phyloP scores from a whole-genome alignment of 371 early-diverging fungal genomes.

The Entomophthora muscae region DNA sequence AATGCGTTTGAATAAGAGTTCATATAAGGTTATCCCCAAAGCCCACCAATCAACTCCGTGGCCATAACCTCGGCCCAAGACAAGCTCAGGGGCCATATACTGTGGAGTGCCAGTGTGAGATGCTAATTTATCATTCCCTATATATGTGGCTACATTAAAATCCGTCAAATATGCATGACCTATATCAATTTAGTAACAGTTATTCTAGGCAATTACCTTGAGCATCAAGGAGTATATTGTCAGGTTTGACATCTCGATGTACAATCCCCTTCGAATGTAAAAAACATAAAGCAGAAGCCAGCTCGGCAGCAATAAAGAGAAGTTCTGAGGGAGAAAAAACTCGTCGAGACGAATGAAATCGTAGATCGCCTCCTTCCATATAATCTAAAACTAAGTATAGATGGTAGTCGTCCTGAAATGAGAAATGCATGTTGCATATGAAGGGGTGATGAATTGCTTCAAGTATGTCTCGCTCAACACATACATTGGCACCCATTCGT shows the following conservation, averaged over 20 bases:
- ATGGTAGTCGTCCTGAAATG: conserved; percentile 66
- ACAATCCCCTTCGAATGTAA: conserved; percentile 56
- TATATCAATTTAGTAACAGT: neutral
- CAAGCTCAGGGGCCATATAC: conserved; percentile 80
- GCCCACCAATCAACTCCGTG: conserved; percentile 83
- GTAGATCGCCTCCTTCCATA: conserved; percentile 73
- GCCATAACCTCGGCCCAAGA: conserved; percentile 46
- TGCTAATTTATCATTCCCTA: conserved; percentile 33
- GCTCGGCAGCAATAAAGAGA: conserved; percentile 61
- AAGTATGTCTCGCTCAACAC: conserved; percentile 60
- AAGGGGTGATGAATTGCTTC: conserved; percentile 64
- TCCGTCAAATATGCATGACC: conserved; percentile 63
- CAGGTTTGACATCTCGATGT: conserved; percentile 69
- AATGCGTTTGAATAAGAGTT: conserved; percentile 32
- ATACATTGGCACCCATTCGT: conserved; percentile 54
- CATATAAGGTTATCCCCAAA: conserved; percentile 68
- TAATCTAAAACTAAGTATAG: conserved; percentile 79
- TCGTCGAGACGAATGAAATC: conserved; percentile 51
- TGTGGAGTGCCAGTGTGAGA: conserved; percentile 59
- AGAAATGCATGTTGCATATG: conserved; percentile 57
- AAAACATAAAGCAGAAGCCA: conserved; percentile 49
- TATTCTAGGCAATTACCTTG: conserved; percentile 19
- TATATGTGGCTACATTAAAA: conserved; percentile 56
- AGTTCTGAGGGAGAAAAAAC: conserved; percentile 49
- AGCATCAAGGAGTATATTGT: conserved; percentile 65